Evolutionary conservation across 768 basidiomycete species (phyloP), one percentile per base, ranked within the genome.

Genomic region (Phanerochaete sordida): DNA sequence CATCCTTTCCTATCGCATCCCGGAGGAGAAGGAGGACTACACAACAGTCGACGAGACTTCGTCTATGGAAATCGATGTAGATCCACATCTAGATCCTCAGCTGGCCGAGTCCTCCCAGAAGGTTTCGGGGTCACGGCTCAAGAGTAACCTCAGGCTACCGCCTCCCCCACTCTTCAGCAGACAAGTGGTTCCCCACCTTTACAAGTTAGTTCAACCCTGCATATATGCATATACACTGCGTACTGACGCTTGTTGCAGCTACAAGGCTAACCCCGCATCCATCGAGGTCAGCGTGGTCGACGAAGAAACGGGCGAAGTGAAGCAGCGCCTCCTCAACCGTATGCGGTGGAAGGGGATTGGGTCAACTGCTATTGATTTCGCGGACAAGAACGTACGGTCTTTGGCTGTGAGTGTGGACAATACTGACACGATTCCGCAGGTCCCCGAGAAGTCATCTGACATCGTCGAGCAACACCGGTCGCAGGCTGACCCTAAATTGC

Each of bases 81-180:
- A 87, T 67, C 85, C 84, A 1, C 69, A 69, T 9, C 58, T 61
- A 4, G 63, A 57, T 27, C 28, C 53, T n/a, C 52, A 58, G n/a
- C 60, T 35, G 8, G 24, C 47, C 9, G 49, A 43, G 7, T 31
- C 30, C 24, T 27, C 31, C n/a, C 23, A 19, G 56, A 24, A 56
- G 46, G 26, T 53, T 27, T 7, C 21, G 31, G 16, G 50, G 43
- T 5, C 28, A 37, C 44, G 49, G 58, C 30, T 75, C 65, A 75
- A 73, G 58, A 88, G 84, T 68, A 86, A 84, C 66, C 76, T 95
- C 9, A 82, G 90, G 28, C 77, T 93, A 12, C 86, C 95, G 64
- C 94, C 96, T 28, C 91, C 95, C 0, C 95, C 96, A 8, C 73
- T 95, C 49, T 98, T 98, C 75, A 90, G 88, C 65, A 82, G 93